Evolutionary conservation across 768 basidiomycete genomes (phyloP).

Genomic region (Lanmaoa rubissima): DNA sequence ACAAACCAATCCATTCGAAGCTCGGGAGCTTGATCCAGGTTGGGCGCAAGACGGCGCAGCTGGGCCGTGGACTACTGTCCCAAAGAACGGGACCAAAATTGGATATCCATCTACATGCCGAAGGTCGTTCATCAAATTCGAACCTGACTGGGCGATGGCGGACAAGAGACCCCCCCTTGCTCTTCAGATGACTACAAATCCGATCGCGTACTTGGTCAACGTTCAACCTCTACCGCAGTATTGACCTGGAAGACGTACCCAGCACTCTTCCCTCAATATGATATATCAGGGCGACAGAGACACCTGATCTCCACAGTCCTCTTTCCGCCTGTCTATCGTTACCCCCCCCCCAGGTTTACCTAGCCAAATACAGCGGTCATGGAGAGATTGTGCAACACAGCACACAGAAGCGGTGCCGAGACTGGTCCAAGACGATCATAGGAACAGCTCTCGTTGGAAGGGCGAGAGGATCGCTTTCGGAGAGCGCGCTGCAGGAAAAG

Average conservation of each 20-base stretch:
- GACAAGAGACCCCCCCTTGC: neutral
- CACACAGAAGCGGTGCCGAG: neutral
- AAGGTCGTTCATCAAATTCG: conserved; percentile 53
- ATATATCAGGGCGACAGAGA: neutral
- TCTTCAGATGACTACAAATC: neutral
- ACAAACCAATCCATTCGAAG: conserved; percentile 47
- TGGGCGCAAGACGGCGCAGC: conserved; percentile 51
- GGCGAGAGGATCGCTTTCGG: conserved; percentile 17
- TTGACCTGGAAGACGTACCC: neutral
- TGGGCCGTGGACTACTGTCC: conserved; percentile 67
- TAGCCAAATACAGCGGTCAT: neutral
- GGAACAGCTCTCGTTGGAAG: conserved; percentile 4
- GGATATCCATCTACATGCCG: conserved; percentile 49
- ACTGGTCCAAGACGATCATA: neutral
- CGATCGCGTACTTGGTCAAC: conserved; percentile 1
- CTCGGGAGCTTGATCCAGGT: conserved; percentile 53
- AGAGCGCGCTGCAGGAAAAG: conserved; percentile 32
- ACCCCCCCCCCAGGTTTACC: neutral
- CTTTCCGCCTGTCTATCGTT: neutral
- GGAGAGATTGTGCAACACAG: neutral
- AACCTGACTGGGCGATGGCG: conserved; percentile 52
- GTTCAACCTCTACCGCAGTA: neutral
- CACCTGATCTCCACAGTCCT: neutral
- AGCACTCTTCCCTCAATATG: neutral
- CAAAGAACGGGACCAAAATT: conserved; percentile 69